These are phyloP conservation scores for Puccinia triticina DNA, from an alignment of 1,284 basidiomycete genomes.

Conservation along the genomic window DNA sequence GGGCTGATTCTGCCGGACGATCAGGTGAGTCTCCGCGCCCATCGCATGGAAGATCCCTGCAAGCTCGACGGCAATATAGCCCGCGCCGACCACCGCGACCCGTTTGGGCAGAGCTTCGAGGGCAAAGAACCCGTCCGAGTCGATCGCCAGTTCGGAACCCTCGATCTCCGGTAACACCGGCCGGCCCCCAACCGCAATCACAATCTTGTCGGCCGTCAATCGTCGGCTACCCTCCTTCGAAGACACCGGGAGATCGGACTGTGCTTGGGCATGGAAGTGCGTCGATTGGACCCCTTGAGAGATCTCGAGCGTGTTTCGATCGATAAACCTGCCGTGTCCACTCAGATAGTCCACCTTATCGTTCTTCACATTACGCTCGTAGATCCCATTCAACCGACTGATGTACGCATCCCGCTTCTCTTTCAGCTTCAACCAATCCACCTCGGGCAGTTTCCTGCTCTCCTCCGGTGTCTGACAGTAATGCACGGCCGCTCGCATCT, in stretches of 20 bases:
- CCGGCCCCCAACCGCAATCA: conserved; percentile 82
- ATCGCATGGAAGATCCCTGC: conserved; percentile 62
- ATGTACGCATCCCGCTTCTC: conserved; percentile 95
- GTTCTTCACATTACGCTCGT: conserved; percentile 76
- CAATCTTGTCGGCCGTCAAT: conserved; percentile 71
- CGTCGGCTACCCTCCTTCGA: conserved; percentile 64
- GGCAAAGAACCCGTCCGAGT: conserved; percentile 95
- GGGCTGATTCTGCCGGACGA: conserved; percentile 86
- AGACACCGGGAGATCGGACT: conserved; percentile 71
- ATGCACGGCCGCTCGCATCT: conserved; percentile 55
- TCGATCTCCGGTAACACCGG: conserved; percentile 88
- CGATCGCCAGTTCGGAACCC: conserved; percentile 84
- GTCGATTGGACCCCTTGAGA: conserved; percentile 57
- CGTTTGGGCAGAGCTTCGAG: conserved; percentile 86
- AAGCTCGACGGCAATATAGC: conserved; percentile 91
- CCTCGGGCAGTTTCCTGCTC: conserved; percentile 64
- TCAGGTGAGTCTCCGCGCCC: conserved; percentile 84
- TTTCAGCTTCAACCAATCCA: conserved; percentile 90
- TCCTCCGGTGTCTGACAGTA: conserved; percentile 62
- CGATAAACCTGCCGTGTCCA: conserved; percentile 68
- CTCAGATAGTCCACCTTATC: conserved; percentile 87
- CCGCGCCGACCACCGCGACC: conserved; percentile 91
- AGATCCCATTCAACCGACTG: conserved; percentile 84
- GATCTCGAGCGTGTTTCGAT: conserved; percentile 58
- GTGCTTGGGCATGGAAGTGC: conserved; percentile 64